Evolutionary conservation across 805 yeast genomes (phyloP).

Genomic region (Cyberlindnera subsufficiens): DNA sequence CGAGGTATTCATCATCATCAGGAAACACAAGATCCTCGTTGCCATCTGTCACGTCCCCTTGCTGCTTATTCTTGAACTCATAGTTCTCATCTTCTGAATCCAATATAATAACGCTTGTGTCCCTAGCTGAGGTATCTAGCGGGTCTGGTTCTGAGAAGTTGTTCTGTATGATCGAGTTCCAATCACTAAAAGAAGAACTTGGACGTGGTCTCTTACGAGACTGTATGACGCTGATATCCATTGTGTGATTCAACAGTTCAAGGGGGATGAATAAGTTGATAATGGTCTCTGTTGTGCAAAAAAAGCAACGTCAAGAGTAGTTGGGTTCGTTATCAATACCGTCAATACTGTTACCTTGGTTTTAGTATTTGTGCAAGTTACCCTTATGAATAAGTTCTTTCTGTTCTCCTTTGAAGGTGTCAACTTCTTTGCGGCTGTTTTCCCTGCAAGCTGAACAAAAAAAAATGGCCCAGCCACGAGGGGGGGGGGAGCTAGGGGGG

Average conservation of each 20-base stretch:
- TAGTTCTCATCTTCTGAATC: conserved; percentile 36
- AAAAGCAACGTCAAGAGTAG: no score
- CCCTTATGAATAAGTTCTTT: no score
- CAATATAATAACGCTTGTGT: conserved; percentile 29
- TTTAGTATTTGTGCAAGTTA: no score
- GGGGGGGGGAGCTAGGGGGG: no score
- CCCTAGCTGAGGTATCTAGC: conserved; percentile 8
- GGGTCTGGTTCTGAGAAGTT: conserved; percentile 10
- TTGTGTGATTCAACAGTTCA: not conserved
- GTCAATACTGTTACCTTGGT: no score
- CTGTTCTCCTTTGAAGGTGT: no score
- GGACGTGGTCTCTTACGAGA: conserved; percentile 37
- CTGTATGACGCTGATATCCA: conserved; percentile 1
- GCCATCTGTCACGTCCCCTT: conserved; percentile 6
- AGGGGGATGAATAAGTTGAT: conserved; percentile 1
- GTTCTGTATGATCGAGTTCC: conserved; percentile 20
- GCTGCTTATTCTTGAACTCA: conserved; percentile 8
- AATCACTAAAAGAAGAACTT: conserved; percentile 25
- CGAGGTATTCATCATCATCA: conserved; percentile 10
- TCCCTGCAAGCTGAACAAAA: no score
- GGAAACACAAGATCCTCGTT: conserved; percentile 11
- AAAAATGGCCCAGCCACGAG: no score
- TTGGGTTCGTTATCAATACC: no score
- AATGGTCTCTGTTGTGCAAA: no score
- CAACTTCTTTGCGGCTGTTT: no score